Evolutionary conservation across 106 monocot species (phyloP).

Genomic region (Dioscorea dumetorum): DNA sequence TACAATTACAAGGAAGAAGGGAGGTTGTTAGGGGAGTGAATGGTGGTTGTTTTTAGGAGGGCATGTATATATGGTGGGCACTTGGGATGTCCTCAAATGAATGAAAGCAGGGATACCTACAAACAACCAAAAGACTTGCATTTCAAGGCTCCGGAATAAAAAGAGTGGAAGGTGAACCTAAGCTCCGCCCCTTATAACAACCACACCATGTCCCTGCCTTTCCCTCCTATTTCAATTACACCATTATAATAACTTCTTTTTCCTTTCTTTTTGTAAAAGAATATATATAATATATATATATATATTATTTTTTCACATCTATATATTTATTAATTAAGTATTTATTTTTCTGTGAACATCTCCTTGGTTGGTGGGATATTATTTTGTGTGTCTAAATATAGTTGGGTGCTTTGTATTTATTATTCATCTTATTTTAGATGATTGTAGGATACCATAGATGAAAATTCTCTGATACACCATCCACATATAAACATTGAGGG

Average conservation of each 20-base stretch:
- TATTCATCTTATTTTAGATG: background rate
- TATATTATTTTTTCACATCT: too few relatives aligned
- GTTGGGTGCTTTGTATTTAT: background rate
- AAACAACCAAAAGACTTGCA: background rate
- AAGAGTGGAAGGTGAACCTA: constrained; percentile 11
- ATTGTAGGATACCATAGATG: too few relatives aligned
- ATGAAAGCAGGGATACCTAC: background rate
- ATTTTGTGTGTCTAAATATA: background rate
- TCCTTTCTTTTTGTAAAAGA: background rate
- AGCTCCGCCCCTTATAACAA: background rate
- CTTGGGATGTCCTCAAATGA: too few relatives aligned
- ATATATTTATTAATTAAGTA: background rate
- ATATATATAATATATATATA: background rate
- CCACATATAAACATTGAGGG: too few relatives aligned
- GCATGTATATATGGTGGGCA: too few relatives aligned
- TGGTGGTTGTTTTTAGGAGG: too few relatives aligned
- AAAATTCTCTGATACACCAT: too few relatives aligned
- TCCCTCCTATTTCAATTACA: background rate
- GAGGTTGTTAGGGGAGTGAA: too few relatives aligned
- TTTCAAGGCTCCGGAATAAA: too few relatives aligned
- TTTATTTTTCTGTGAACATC: background rate
- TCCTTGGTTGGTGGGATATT: background rate
- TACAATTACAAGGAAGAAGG: too few relatives aligned
- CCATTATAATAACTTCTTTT: background rate
- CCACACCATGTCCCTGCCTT: too few relatives aligned